Evolutionary conservation across 306 rosid genomes (phyloP).

Genomic region (Hippophae rhamnoides): DNA sequence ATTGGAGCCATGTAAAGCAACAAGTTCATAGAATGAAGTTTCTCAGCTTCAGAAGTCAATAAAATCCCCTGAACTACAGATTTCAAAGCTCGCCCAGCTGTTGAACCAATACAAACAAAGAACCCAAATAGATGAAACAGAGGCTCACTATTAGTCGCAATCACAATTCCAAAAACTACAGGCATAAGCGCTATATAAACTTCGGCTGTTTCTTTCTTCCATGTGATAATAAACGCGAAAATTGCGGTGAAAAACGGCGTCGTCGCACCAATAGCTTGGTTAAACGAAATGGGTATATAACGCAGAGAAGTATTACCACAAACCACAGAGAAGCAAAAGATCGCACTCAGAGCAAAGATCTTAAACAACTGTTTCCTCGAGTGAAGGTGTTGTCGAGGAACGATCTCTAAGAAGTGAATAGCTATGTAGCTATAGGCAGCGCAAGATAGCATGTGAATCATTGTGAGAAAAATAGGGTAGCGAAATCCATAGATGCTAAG

Average conservation of each 20-base stretch:
- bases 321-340: slow-evolving; percentile 92
- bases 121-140: slow-evolving; percentile 71
- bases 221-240: slow-evolving; percentile 62
- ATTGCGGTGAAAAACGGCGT: slow-evolving; percentile 88
- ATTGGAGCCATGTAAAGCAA: slow-evolving; percentile 89
- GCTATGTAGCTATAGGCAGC: slow-evolving; percentile 55
- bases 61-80: slow-evolving; percentile 82
- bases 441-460: slow-evolving; percentile 89
- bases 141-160: slow-evolving; percentile 78
- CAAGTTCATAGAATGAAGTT: slow-evolving; percentile 86
- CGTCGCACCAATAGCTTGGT: slow-evolving; percentile 92
- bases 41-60: slow-evolving; percentile 70
- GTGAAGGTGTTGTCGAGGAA: slow-evolving; percentile 66
- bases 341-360: slow-evolving; percentile 62
- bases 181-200: slow-evolving; percentile 71
- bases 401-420: slow-evolving; percentile 54
- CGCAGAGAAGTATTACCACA: slow-evolving; percentile 84
- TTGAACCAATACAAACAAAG: slow-evolving; percentile 68
- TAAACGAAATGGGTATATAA: slow-evolving; percentile 78
- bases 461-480: slow-evolving; percentile 84
- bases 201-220: slow-evolving; percentile 62
- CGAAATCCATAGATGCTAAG: slow-evolving; percentile 77
- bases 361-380: slow-evolving; percentile 64
- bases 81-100: slow-evolving; percentile 85
- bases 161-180: slow-evolving; percentile 73